A percentile compares a stretch with the other conserved stretches of the same genome.
These are phyloP conservation scores for Decorospora gaudefroyi DNA, from an alignment of 2,329 filamentous ascomycete genomes.

Conservation along the genomic window DNA sequence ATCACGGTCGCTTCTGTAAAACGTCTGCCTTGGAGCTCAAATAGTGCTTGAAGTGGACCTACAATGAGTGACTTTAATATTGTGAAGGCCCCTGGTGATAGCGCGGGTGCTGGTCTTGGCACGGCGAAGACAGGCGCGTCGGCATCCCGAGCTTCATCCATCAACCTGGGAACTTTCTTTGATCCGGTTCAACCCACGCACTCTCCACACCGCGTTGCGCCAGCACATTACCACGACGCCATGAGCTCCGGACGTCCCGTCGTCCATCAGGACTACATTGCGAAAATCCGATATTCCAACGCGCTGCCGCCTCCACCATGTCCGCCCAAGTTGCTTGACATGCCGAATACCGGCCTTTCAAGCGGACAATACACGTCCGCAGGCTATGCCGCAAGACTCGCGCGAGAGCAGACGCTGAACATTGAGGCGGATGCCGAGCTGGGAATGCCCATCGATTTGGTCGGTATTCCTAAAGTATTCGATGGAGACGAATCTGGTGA, in stretches of 20 bases:
- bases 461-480: constrained; percentile 93
- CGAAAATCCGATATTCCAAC: constrained; percentile 93
- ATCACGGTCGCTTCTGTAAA: constrained; percentile 31
- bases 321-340: constrained; percentile 94
- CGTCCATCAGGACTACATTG: constrained; percentile 95
- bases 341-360: constrained; percentile 87
- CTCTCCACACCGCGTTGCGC: constrained; percentile 13
- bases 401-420: constrained; percentile 89
- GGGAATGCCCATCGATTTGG: constrained; percentile 94
- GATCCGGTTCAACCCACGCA: constrained; percentile 11
- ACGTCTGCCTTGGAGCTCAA: neutral
- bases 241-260: constrained; percentile 37
- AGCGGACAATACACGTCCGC: constrained; percentile 88
- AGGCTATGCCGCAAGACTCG: constrained; percentile 84
- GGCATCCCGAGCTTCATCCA: constrained; percentile 25
- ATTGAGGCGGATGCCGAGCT: constrained; percentile 97
- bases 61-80: neutral
- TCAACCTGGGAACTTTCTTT: constrained; percentile 44
- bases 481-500: constrained; percentile 92
- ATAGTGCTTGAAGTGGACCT: neutral
- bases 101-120: constrained; percentile 23
- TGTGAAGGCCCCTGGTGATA: constrained; percentile 6
- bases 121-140: constrained; percentile 29
- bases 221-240: constrained; percentile 8
- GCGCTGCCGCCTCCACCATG: constrained; percentile 90